phyloP scores from a whole-genome alignment of 768 basidiomycete species.

The Collybia mongolica region DNA sequence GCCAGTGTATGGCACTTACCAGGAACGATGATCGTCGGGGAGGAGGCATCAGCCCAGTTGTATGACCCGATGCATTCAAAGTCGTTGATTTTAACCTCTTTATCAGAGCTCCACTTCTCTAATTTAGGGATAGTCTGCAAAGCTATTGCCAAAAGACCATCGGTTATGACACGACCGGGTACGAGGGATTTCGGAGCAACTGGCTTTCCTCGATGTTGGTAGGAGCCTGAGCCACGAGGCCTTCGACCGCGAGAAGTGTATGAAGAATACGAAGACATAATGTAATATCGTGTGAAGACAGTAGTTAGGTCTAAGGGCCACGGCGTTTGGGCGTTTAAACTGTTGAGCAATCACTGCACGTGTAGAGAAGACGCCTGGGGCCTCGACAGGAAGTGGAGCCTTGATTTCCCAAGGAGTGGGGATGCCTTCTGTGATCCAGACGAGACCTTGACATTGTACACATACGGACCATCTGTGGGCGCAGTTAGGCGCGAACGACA shows the following conservation, averaged over 20 bases:
- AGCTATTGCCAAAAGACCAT: slow-evolving; percentile 27
- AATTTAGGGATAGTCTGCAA: slow-evolving; percentile 26
- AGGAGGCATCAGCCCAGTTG: slow-evolving; percentile 43
- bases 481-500: too few relatives aligned
- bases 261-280: not conserved
- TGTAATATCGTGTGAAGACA: too few relatives aligned
- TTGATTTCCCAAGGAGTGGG: too few relatives aligned
- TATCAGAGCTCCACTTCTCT: slow-evolving; percentile 14
- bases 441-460: too few relatives aligned
- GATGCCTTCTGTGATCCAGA: too few relatives aligned
- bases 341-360: too few relatives aligned
- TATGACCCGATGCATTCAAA: slow-evolving; percentile 46
- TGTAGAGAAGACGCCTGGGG: too few relatives aligned
- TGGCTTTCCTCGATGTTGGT: not conserved
- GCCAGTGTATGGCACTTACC: slow-evolving; percentile 24
- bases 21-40: slow-evolving; percentile 53
- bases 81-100: slow-evolving; percentile 34
- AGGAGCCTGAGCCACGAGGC: not conserved
- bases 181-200: slow-evolving; percentile 18
- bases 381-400: too few relatives aligned
- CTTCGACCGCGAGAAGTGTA: not conserved
- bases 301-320: too few relatives aligned
- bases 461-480: too few relatives aligned
- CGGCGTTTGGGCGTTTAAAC: too few relatives aligned
- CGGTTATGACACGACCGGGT: slow-evolving; percentile 33